Evolutionary conservation across 331 rosid species (phyloP).

Genomic region (Phaseolus coccineus): DNA sequence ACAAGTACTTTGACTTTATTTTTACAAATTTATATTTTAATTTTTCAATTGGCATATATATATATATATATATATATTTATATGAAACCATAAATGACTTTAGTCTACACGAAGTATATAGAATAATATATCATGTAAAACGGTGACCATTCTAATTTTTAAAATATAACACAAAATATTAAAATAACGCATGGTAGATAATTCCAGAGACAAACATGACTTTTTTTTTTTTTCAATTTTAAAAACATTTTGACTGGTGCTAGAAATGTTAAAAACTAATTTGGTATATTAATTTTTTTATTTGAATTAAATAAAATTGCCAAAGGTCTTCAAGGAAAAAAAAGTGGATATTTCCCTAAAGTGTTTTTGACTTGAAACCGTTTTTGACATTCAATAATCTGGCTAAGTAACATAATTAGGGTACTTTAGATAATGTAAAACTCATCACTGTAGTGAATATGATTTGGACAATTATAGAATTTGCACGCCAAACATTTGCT

Average conservation of each 20-base stretch:
- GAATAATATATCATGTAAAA: too few species aligned
- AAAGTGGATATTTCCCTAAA: conserved; percentile 31
- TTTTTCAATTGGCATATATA: too few species aligned
- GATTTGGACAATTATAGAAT: conserved; percentile 22
- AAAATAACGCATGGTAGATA: neutral
- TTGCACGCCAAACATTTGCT: conserved; percentile 47
- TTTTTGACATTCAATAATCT: conserved; percentile 18
- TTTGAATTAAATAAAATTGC: conserved; percentile 3
- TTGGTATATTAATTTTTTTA: neutral
- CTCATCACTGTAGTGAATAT: neutral
- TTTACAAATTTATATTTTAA: too few species aligned
- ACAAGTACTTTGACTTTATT: too few species aligned
- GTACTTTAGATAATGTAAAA: neutral
- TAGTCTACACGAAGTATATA: too few species aligned
- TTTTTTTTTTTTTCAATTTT: neutral
- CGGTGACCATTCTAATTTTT: neutral
- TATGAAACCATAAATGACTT: too few species aligned
- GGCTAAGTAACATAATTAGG: conserved; percentile 22
- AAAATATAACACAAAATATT: neutral
- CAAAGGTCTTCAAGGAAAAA: neutral
- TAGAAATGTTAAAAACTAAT: neutral
- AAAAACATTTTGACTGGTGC: neutral
- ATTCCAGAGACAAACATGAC: neutral
- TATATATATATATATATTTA: too few species aligned
- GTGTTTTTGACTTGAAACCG: conserved; percentile 18